Evolutionary conservation across 2,329 filamentous ascomycete genomes (phyloP).

Genomic region (Mycogone perniciosa): DNA sequence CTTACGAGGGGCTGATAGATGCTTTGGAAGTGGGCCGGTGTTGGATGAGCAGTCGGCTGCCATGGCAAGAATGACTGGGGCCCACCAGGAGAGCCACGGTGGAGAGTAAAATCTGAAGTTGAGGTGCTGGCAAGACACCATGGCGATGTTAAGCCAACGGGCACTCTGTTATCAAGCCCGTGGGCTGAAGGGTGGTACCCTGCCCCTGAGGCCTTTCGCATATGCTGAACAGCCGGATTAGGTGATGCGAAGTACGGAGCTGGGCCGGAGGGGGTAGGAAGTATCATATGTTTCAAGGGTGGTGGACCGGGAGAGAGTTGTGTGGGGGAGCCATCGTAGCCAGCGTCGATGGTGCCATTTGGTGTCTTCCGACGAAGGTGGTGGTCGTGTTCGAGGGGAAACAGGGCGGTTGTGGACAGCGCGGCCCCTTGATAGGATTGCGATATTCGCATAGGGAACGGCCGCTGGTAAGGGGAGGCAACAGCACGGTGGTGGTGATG

Average conservation of each 20-base stretch:
- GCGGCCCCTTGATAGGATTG: slow-evolving; percentile 20
- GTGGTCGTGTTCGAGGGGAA: slow-evolving; percentile 52
- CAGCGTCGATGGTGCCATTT: slow-evolving; percentile 84
- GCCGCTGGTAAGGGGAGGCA: slow-evolving; percentile 19
- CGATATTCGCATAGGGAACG: slow-evolving; percentile 29
- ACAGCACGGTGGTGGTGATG: slow-evolving; percentile 25
- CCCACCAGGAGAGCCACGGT: neutral
- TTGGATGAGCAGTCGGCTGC: slow-evolving; percentile 8
- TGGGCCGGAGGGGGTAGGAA: slow-evolving; percentile 46
- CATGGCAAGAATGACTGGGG: slow-evolving; percentile 2
- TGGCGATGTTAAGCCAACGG: neutral
- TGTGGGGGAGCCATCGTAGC: slow-evolving; percentile 78
- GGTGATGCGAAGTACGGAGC: slow-evolving; percentile 13
- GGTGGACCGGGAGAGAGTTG: slow-evolving; percentile 68
- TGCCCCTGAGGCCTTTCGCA: slow-evolving; percentile 1
- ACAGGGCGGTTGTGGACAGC: slow-evolving; percentile 14
- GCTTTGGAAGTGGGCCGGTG: slow-evolving; percentile 16
- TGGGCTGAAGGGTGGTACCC: neutral
- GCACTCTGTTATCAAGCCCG: neutral
- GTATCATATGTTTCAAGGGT: slow-evolving; percentile 74
- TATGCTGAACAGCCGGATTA: slow-evolving; percentile 11
- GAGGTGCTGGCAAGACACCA: slow-evolving; percentile 5
- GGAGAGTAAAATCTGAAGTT: slow-evolving; percentile 2
- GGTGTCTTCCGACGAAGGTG: slow-evolving; percentile 87
- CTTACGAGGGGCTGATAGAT: slow-evolving; percentile 28